phyloP scores from a whole-genome alignment of 2,329 filamentous ascomycete species.

The Cucurbitaria berberidis region DNA sequence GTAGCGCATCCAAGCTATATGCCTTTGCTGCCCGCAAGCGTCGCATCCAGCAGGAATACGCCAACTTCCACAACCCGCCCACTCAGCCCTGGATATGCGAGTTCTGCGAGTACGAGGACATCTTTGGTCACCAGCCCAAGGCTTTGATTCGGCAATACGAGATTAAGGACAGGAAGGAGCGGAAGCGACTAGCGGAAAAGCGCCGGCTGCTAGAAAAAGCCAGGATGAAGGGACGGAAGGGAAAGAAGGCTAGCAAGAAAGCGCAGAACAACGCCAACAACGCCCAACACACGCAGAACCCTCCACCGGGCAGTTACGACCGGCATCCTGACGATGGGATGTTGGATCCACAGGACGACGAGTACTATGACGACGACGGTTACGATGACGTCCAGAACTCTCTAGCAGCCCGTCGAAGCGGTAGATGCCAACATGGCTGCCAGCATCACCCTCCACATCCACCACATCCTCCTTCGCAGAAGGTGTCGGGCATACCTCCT shows the following conservation, averaged over 20 bases:
- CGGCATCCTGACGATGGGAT: conserved; percentile 40
- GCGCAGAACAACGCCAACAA: conserved; percentile 44
- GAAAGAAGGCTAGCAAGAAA: conserved; percentile 79
- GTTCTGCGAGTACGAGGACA: conserved; percentile 96
- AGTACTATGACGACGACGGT: conserved; percentile 47
- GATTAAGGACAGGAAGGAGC: conserved; percentile 86
- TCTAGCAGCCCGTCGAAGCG: conserved; percentile 23
- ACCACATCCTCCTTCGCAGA: conserved; percentile 30
- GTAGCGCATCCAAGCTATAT: conserved; percentile 71
- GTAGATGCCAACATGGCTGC: conserved; percentile 43
- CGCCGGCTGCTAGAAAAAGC: conserved; percentile 86
- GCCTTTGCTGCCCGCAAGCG: conserved; percentile 77
- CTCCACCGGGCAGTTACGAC: conserved; percentile 39
- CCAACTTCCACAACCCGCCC: conserved; percentile 77
- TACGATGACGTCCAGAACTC: conserved; percentile 42
- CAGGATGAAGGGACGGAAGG: conserved; percentile 90
- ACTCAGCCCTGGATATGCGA: conserved; percentile 95
- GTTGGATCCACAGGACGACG: conserved; percentile 43
- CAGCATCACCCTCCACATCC: conserved; percentile 35
- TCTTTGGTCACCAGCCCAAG: conserved; percentile 85
- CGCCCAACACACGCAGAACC: conserved; percentile 39
- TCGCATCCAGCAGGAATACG: conserved; percentile 75
- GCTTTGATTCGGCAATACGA: conserved; percentile 92
- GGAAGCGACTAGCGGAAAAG: conserved; percentile 85
- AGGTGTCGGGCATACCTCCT: conserved; percentile 30